Conservation (phyloP, 306 rosid species). For the Nissolia schottii region DNA sequence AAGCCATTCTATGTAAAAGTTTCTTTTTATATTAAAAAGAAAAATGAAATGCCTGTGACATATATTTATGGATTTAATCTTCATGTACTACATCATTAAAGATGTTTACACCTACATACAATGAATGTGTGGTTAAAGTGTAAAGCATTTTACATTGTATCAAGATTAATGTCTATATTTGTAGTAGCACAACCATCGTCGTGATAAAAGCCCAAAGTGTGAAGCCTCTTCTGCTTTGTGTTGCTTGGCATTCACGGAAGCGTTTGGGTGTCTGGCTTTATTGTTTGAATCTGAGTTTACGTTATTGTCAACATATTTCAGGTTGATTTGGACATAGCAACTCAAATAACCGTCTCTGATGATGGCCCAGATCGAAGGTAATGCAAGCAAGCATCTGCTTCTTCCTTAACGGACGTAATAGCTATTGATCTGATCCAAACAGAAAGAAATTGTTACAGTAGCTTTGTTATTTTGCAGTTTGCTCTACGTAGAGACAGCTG, state of each 20-base stretch:
- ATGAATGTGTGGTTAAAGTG: too few relatives aligned
- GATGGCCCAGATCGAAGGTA: slow-evolving; percentile 89
- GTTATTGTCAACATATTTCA: slow-evolving; percentile 30
- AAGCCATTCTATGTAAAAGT: background rate
- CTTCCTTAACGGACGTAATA: slow-evolving; percentile 4
- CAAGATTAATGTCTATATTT: too few relatives aligned
- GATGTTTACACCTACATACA: too few relatives aligned
- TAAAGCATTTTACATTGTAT: too few relatives aligned
- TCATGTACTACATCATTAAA: too few relatives aligned
- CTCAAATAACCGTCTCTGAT: slow-evolving; percentile 59
- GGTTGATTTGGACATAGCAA: slow-evolving; percentile 93
- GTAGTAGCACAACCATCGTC: background rate
- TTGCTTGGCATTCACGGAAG: too few relatives aligned
- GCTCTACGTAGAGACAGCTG: slow-evolving; percentile 82
- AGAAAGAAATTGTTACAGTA: background rate
- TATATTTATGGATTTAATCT: too few relatives aligned
- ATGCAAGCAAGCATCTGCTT: background rate
- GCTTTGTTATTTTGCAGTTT: slow-evolving; percentile 45
- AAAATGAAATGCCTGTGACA: background rate
- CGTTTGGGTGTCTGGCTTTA: background rate
- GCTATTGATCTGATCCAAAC: background rate
- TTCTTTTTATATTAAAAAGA: background rate
- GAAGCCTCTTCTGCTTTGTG: too few relatives aligned
- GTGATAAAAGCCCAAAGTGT: background rate
- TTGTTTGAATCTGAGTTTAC: background rate